Conservation (phyloP, 805 yeast species). For the Maudiozyma serrabonitensis region DNA sequence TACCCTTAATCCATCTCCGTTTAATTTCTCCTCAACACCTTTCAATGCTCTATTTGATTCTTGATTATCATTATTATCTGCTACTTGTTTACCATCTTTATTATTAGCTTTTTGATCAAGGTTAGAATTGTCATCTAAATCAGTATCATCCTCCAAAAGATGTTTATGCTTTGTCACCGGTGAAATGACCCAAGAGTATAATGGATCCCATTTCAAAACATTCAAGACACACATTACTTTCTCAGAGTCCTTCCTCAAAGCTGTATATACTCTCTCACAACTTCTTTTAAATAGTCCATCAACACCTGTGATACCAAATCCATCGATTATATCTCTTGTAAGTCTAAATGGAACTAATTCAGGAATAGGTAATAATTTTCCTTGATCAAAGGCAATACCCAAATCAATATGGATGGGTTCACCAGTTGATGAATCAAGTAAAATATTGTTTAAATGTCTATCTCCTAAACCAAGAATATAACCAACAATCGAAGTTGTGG, state of each 20-base stretch:
- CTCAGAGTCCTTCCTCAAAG: constrained; percentile 53
- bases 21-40: constrained; percentile 61
- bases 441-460: constrained; percentile 82
- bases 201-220: constrained; percentile 84
- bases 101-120: background rate
- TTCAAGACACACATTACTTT: constrained; percentile 74
- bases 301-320: constrained; percentile 79
- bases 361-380: constrained; percentile 72
- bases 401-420: constrained; percentile 94
- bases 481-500: constrained; percentile 80
- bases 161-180: constrained; percentile 50
- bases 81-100: background rate
- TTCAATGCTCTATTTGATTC: constrained; percentile 76
- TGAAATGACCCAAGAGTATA: constrained; percentile 84
- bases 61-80: constrained; percentile 34
- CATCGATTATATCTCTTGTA: constrained; percentile 86
- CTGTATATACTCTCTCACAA: constrained; percentile 64
- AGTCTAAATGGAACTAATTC: constrained; percentile 90
- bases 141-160: constrained; percentile 18
- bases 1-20: constrained; percentile 56
- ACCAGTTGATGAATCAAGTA: constrained; percentile 72
- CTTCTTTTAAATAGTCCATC: constrained; percentile 66
- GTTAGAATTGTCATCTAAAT: background rate
- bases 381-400: constrained; percentile 96
- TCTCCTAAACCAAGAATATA: constrained; percentile 88